phyloP scores from a whole-genome alignment of 108 stramenopile species.

The Cyclotella distinguenda region DNA sequence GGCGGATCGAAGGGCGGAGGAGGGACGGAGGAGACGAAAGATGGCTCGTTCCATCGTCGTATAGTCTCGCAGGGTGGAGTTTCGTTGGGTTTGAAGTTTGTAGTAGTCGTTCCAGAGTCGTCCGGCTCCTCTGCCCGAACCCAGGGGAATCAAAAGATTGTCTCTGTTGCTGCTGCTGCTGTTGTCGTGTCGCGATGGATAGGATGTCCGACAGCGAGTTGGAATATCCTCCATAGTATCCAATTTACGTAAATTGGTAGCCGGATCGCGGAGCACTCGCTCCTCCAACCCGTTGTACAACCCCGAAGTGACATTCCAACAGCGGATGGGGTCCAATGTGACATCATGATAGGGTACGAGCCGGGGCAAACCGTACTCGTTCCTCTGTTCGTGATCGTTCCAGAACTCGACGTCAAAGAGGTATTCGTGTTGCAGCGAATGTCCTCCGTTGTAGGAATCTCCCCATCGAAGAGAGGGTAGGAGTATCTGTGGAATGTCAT shows the following conservation, averaged over 20 bases:
- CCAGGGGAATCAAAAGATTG: slow-evolving; percentile 33
- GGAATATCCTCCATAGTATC: slow-evolving; percentile 13
- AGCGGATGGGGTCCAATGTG: slow-evolving; percentile 15
- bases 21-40: slow-evolving; percentile 22
- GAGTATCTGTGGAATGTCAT: slow-evolving; percentile 47
- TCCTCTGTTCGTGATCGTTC: slow-evolving; percentile 53
- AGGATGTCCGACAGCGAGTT: background rate
- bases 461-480: slow-evolving; percentile 62
- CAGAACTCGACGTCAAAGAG: slow-evolving; percentile 73
- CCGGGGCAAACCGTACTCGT: slow-evolving; percentile 14
- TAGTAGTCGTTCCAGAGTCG: slow-evolving; percentile 28
- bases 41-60: slow-evolving; percentile 24
- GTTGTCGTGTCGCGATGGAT: background rate
- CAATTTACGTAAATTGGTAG: slow-evolving; percentile 28
- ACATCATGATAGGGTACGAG: slow-evolving; percentile 16
- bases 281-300: slow-evolving; percentile 27
- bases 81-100: slow-evolving; percentile 2
- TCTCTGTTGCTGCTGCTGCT: background rate
- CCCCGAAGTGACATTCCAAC: slow-evolving; percentile 20
- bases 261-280: slow-evolving; percentile 9
- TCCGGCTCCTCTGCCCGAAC: slow-evolving; percentile 20
- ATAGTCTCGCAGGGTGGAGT: slow-evolving; percentile 1
- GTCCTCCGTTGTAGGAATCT: slow-evolving; percentile 23
- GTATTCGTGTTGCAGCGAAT: slow-evolving; percentile 54
- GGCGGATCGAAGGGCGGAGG: slow-evolving; percentile 8